These are phyloP conservation scores for Calonectria honghensis DNA, from an alignment of 2,329 filamentous ascomycete genomes.

Conservation along the genomic window DNA sequence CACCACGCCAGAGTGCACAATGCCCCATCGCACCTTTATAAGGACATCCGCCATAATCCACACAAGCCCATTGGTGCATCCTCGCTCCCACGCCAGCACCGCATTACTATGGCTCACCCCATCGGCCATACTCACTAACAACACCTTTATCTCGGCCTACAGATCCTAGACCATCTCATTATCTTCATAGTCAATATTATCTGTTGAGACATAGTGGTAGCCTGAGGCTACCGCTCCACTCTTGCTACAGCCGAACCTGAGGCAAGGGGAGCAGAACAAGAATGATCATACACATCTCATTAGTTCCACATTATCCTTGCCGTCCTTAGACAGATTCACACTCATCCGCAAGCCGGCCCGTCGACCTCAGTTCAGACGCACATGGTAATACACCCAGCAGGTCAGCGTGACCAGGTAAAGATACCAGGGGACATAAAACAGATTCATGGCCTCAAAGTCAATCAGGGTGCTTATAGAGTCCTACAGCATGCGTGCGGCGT, in stretches of 20 bases:
- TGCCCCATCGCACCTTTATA: conserved; percentile 76
- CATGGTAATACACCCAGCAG: conserved; percentile 75
- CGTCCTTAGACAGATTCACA: conserved; percentile 2
- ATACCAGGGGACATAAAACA: conserved; percentile 79
- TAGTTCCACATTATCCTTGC: conserved; percentile 35
- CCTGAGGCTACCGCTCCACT: too few relatives aligned
- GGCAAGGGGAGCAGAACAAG: too few relatives aligned
- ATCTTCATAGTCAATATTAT: conserved; percentile 58
- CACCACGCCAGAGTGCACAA: conserved; percentile 77
- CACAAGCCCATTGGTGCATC: conserved; percentile 71
- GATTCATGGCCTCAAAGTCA: conserved; percentile 70
- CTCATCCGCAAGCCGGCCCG: conserved; percentile 6
- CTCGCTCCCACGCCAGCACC: conserved; percentile 64
- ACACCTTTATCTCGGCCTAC: conserved; percentile 67
- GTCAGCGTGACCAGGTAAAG: conserved; percentile 76
- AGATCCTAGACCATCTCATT: conserved; percentile 72
- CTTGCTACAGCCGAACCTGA: too few relatives aligned
- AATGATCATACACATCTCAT: too few relatives aligned
- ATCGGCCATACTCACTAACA: conserved; percentile 63
- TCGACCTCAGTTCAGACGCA: conserved; percentile 45
- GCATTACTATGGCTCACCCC: conserved; percentile 43
- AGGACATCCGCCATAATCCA: conserved; percentile 73
- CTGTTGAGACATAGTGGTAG: too few relatives aligned
- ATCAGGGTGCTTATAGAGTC: conserved; percentile 69
- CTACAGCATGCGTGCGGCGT: conserved; percentile 71